Evolutionary conservation across 2,329 filamentous ascomycete genomes (phyloP).

Genomic region (Talaromyces islandicus): DNA sequence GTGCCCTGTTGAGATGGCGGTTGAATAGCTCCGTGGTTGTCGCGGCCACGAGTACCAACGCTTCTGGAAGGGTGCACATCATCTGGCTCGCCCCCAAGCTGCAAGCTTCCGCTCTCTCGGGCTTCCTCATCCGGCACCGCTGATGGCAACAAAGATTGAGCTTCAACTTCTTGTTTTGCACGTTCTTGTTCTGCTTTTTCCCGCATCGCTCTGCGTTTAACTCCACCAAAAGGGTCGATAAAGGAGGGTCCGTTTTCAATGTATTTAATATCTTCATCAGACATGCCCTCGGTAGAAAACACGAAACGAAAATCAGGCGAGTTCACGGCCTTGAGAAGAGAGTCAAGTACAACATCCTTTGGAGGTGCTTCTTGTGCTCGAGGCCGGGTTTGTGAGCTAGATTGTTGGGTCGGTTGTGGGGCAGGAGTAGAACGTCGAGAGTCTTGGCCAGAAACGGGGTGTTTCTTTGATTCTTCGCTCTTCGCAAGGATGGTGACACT

Average conservation of each 20-base stretch:
- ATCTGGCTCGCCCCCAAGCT: conserved; percentile 88
- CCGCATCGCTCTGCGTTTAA: conserved; percentile 70
- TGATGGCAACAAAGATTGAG: conserved; percentile 47
- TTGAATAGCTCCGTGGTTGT: conserved; percentile 63
- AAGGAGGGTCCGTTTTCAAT: conserved; percentile 64
- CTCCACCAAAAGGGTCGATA: conserved; percentile 76
- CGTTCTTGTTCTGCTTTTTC: conserved; percentile 62
- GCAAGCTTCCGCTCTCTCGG: conserved; percentile 76
- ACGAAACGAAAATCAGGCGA: conserved; percentile 48
- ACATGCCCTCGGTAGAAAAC: conserved; percentile 44
- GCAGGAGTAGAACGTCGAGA: conserved; percentile 19
- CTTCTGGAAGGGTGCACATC: conserved; percentile 54
- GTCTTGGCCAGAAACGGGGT: conserved; percentile 19
- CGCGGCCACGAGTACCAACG: conserved; percentile 44
- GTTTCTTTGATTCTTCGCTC: conserved; percentile 31
- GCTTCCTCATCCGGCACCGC: conserved; percentile 65
- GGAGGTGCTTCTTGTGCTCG: conserved; percentile 14
- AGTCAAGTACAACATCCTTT: conserved; percentile 29
- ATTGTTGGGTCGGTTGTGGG: conserved; percentile 17
- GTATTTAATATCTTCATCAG: conserved; percentile 45
- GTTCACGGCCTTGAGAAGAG: conserved; percentile 42
- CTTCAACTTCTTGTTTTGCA: conserved; percentile 48
- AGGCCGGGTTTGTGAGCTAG: conserved; percentile 16
- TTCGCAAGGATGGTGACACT: conserved; percentile 38
- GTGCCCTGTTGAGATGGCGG: conserved; percentile 67